Base-by-base conservation (phyloP, 345 rosid species). In the Carallia brachiata region DNA sequence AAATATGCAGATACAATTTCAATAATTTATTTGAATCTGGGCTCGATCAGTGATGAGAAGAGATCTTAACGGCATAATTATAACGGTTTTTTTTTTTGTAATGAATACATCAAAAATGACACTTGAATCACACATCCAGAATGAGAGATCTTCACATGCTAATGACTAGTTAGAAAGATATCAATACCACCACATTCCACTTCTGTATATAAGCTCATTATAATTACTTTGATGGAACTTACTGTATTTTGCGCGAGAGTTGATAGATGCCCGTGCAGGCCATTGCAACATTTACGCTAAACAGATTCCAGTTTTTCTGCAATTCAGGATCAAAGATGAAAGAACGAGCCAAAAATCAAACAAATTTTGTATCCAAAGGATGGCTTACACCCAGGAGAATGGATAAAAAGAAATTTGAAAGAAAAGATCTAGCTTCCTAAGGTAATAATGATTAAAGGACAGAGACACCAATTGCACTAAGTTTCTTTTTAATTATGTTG, bases 301-400 rank as follows among this genome's bases (percentile, higher is more conserved):
- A 87, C 61, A 94, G 95, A 78, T 91, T 94, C 98, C 97, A 94
- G 80, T 94, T 91, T 83, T 91, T 88, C 98, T 91, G 87, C 71
- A 80, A 73, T 76, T 70, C 39, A 47, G 44, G 70, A 66, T 52
- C 65, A 8, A 50, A 36, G 48, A 64, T 64, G 39, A 60, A 34
- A 15, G 55, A 62, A 28, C 67, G 16, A 44, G 50, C 50, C 10
- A 37, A 72, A 65, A 66, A 73, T 28, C 27, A 66, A 70, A 4
- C 23, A 15, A 23, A 57, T 30, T 28, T 17, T 17, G 9, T 6
- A 7, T 61, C 27, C 19, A 63, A 28, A 55, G 31, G 32, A 55
- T 2, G 16, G 16, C 59, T 28, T 55, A 55, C 59, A 7, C 1
- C 18, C 31, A 8, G 32, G 15, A 55, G 15, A 23, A 6, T 23